Percentiles rank a stretch among this genome's conserved stretches.
Evolutionary conservation across 306 rosid genomes (phyloP).

Genomic region (Cucumis hystrix): DNA sequence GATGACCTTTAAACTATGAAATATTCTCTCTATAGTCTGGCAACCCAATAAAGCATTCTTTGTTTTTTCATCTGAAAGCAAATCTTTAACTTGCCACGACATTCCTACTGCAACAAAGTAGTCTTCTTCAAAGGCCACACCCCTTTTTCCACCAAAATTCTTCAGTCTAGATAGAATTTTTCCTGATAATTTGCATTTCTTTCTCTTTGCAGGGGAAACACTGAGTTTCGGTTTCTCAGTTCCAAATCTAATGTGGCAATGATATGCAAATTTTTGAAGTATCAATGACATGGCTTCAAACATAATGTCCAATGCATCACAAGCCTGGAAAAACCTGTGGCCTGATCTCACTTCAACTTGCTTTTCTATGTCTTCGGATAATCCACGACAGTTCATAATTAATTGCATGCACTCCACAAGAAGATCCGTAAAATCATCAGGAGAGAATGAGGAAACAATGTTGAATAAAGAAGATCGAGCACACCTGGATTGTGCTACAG

Average conservation of each 20-base stretch:
- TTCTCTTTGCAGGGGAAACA: slow-evolving; percentile 34
- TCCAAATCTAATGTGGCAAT: slow-evolving; percentile 71
- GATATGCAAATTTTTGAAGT: slow-evolving; percentile 67
- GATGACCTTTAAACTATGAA: slow-evolving; percentile 51
- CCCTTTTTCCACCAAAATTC: slow-evolving; percentile 31
- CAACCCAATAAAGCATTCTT: slow-evolving; percentile 43
- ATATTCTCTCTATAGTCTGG: slow-evolving; percentile 33
- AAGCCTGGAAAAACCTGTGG: slow-evolving; percentile 57
- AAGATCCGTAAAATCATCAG: slow-evolving; percentile 42
- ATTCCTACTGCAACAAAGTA: slow-evolving; percentile 61
- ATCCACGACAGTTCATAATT: slow-evolving; percentile 62
- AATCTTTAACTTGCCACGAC: slow-evolving; percentile 80
- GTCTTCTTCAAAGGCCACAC: slow-evolving; percentile 52
- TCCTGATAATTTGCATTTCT: slow-evolving; percentile 30
- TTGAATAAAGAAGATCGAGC: slow-evolving; percentile 63
- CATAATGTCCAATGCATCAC: slow-evolving; percentile 58
- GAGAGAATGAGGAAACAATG: slow-evolving; percentile 49
- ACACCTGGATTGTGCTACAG: slow-evolving; percentile 35
- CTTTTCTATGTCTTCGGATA: slow-evolving; percentile 44
- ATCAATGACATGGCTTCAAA: slow-evolving; percentile 48
- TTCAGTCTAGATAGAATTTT: slow-evolving; percentile 36
- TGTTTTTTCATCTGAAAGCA: slow-evolving; percentile 41
- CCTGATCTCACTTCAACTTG: slow-evolving; percentile 82
- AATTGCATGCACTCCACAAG: slow-evolving; percentile 46
- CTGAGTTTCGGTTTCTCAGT: slow-evolving; percentile 29